phyloP scores from a whole-genome alignment of 495 filamentous ascomycete species.

The Glarea lozoyensis region DNA sequence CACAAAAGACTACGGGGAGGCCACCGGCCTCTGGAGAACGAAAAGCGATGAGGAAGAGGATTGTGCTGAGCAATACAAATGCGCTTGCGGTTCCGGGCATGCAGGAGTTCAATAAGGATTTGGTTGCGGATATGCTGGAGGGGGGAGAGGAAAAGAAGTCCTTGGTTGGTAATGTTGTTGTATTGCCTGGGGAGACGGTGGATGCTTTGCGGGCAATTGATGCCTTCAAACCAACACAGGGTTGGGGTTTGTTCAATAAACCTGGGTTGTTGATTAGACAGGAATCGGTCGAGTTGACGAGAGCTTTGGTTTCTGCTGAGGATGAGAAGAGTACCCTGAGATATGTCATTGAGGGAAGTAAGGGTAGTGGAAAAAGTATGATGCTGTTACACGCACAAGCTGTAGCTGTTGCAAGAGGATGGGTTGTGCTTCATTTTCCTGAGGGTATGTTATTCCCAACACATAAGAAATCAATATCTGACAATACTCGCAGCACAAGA shows the following conservation, averaged over 20 bases:
- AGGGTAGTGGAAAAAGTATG: slow-evolving; percentile 74
- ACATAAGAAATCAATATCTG: too few relatives aligned
- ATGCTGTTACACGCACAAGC: slow-evolving; percentile 77
- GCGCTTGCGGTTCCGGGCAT: slow-evolving; percentile 66
- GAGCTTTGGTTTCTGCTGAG: slow-evolving; percentile 43
- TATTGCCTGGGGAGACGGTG: slow-evolving; percentile 57
- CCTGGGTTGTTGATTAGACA: slow-evolving; percentile 66
- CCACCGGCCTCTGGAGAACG: slow-evolving; percentile 67
- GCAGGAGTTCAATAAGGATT: slow-evolving; percentile 46
- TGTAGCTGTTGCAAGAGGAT: slow-evolving; percentile 72
- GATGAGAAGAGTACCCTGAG: slow-evolving; percentile 50
- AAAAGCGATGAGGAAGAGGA: slow-evolving; percentile 76
- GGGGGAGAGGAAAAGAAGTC: slow-evolving; percentile 6
- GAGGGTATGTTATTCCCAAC: too few relatives aligned
- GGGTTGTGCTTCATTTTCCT: slow-evolving; percentile 86
- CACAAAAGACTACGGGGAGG: slow-evolving; percentile 31
- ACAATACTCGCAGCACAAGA: slow-evolving; percentile 56
- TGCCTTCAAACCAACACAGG: slow-evolving; percentile 87
- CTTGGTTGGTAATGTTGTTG: slow-evolving; percentile 52
- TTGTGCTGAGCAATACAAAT: slow-evolving; percentile 89
- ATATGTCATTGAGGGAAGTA: slow-evolving; percentile 63
- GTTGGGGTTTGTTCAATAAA: slow-evolving; percentile 75
- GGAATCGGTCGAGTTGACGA: slow-evolving; percentile 64
- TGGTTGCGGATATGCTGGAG: slow-evolving; percentile 41
- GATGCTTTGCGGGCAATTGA: slow-evolving; percentile 73